phyloP scores from a whole-genome alignment of 108 stramenopile species.

The Hondaea fermentalgiana region DNA sequence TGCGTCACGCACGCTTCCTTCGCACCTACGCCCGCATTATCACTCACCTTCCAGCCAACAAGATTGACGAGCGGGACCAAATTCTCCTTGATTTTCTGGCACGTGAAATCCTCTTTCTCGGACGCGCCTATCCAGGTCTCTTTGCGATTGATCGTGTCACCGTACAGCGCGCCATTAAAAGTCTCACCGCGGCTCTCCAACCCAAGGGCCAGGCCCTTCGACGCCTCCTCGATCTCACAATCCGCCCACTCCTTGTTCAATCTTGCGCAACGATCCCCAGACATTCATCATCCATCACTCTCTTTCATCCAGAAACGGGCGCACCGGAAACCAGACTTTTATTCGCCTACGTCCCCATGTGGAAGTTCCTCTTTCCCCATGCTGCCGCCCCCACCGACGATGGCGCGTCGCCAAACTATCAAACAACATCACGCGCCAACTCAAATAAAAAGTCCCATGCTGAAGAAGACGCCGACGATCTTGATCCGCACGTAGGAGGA shows the following conservation, averaged over 20 bases:
- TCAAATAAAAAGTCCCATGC: no score
- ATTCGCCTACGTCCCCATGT: not conserved
- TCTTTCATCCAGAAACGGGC: not conserved
- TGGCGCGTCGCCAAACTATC: no score
- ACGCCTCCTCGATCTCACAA: not conserved
- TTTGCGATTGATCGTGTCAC: not conserved
- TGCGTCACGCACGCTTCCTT: slow-evolving; percentile 6
- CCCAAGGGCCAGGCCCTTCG: not conserved
- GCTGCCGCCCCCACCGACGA: not conserved
- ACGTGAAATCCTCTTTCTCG: not conserved
- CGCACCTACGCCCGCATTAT: slow-evolving; percentile 11
- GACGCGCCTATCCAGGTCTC: not conserved
- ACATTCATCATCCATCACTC: not conserved
- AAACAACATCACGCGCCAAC: no score
- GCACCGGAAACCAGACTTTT: not conserved
- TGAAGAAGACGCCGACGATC: no score
- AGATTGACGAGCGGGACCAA: not conserved
- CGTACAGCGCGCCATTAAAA: not conserved
- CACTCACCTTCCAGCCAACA: not conserved
- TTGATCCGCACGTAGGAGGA: no score
- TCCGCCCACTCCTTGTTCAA: not conserved
- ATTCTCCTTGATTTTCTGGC: not conserved
- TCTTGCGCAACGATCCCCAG: not conserved
- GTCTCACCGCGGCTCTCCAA: not conserved
- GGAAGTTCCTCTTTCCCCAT: not conserved